These are phyloP conservation scores for Onygenales sp. DNA, from an alignment of 2,329 filamentous ascomycete species.

Conservation along the genomic window DNA sequence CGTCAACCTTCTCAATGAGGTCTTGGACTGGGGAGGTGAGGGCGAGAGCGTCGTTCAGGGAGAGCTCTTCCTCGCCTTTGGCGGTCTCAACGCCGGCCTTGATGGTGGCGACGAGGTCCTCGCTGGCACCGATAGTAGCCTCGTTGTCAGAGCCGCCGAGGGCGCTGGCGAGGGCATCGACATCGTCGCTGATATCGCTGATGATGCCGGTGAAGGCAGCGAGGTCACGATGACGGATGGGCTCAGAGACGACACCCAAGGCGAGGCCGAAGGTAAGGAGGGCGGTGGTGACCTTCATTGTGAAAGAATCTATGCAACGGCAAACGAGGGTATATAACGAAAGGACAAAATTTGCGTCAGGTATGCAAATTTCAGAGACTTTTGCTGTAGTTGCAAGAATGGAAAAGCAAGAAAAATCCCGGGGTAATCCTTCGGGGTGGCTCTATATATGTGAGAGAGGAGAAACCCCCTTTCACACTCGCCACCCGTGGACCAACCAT, in stretches of 20 bases:
- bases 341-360: slow-evolving; percentile 1
- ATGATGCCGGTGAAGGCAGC: slow-evolving; percentile 3
- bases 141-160: slow-evolving; percentile 17
- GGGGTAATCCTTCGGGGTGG: background rate
- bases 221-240: slow-evolving; percentile 7
- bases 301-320: background rate
- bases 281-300: slow-evolving; percentile 10
- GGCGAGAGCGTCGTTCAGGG: slow-evolving; percentile 18
- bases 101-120: slow-evolving; percentile 18
- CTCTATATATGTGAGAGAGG: background rate
- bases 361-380: background rate
- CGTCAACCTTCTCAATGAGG: slow-evolving; percentile 19
- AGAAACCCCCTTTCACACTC: background rate
- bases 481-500: background rate
- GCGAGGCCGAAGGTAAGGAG: slow-evolving; percentile 10
- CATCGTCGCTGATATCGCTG: slow-evolving; percentile 10
- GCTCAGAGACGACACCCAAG: slow-evolving; percentile 5
- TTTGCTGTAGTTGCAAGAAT: background rate
- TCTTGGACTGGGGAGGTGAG: slow-evolving; percentile 19
- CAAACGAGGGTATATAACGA: background rate
- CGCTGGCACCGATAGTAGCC: slow-evolving; percentile 14
- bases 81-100: slow-evolving; percentile 18
- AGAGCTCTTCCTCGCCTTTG: slow-evolving; percentile 14
- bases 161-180: slow-evolving; percentile 15
- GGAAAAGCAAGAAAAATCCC: background rate